Base-by-base conservation (phyloP, 441 rosid species). In the Codiaeum variegatum region DNA sequence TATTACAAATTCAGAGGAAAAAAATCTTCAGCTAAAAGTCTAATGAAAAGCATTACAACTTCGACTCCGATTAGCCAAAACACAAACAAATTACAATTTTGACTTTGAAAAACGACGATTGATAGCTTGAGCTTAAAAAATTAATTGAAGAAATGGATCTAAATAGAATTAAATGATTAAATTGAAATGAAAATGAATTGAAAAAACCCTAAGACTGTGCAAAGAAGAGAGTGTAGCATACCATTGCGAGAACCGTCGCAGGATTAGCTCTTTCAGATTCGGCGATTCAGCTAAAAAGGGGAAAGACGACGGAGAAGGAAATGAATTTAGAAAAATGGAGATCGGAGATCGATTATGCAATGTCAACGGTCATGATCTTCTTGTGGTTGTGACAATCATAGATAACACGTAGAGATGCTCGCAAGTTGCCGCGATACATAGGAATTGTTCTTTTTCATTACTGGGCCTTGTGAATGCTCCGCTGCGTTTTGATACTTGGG, bases 241-340 rank as follows among this genome's bases (percentile, higher is more conserved):
- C 77, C 77, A 75, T 75, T 4, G 63, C 29, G 32, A 52, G 32
- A 28, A 60, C 21, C 28, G 70, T 66, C 16, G 21, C 47, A 13
- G 71, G 71, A 47, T n/a, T 28, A 42, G 61, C 49, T 26, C 0
- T 40, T 46, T 32, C 0, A 3, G 61, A 66, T 38, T 32, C 32
- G 11, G 66, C 59, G 49, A 66, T 66, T 60, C 29, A 67, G 72
- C 61, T 9, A 12, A 44, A 70, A 44, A 44, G 42, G 58, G 29
- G 36, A 59, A 19, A n/a, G 44, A 67, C 55, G 31, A 60, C 24
- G 2, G 56, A 47, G 47, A 38, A 23, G 36, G 38, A 55, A 8
- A 61, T 4, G 62, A 2, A 67, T 11, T 18, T 5, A 23, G 58
- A 71, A 12, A 18, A 58, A 28, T 28, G 24, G 21, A 51, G 18